These are phyloP conservation scores for Xylaria polymorpha DNA, from an alignment of 2,329 filamentous ascomycete genomes.

Conservation along the genomic window DNA sequence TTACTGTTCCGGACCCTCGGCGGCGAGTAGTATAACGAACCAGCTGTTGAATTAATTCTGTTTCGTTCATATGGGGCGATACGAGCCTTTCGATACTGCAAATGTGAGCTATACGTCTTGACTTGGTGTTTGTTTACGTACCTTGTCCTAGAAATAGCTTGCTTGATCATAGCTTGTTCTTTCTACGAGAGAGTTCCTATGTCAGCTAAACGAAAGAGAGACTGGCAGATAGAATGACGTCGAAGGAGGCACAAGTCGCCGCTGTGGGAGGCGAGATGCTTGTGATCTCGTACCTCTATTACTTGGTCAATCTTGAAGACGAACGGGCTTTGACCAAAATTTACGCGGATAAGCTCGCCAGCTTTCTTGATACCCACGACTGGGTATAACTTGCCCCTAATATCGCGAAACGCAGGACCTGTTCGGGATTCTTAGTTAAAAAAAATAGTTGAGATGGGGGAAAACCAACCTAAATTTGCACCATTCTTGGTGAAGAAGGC, in stretches of 20 bases:
- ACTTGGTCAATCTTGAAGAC: slow-evolving; percentile 90
- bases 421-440: slow-evolving; percentile 26
- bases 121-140: slow-evolving; percentile 35
- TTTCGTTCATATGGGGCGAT: slow-evolving; percentile 73
- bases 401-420: slow-evolving; percentile 78
- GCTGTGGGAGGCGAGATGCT: not conserved
- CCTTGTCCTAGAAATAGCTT: slow-evolving; percentile 67
- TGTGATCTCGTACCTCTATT: slow-evolving; percentile 70
- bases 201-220: slow-evolving; percentile 8
- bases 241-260: not conserved
- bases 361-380: slow-evolving; percentile 73
- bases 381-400: slow-evolving; percentile 74
- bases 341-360: slow-evolving; percentile 70
- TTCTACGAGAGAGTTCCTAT: slow-evolving; percentile 55
- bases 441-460: not conserved
- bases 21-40: slow-evolving; percentile 55
- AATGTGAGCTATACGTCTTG: slow-evolving; percentile 36
- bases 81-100: slow-evolving; percentile 68
- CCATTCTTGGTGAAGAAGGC: slow-evolving; percentile 79
- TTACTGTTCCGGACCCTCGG: not conserved
- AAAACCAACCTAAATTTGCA: slow-evolving; percentile 61
- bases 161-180: slow-evolving; percentile 69
- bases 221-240: not conserved
- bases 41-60: slow-evolving; percentile 82
- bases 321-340: slow-evolving; percentile 81